Conservation (phyloP, 2,329 filamentous ascomycete genomes). For the Bipolaris cookei region DNA sequence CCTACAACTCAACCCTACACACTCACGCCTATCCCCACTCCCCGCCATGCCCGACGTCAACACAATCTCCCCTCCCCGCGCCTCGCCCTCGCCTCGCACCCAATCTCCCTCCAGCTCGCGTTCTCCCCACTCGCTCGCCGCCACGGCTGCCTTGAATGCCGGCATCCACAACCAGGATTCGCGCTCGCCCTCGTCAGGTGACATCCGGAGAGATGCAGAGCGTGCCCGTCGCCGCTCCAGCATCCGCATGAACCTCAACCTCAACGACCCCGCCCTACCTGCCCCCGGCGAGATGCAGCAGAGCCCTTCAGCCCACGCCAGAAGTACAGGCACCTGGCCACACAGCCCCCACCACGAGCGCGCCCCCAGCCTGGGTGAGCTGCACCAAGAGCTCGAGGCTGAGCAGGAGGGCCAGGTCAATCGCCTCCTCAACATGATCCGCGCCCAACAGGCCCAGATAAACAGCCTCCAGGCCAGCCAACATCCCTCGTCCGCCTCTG, state of each 20-base stretch:
- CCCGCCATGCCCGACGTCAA: conserved; percentile 60
- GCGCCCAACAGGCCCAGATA: conserved; percentile 74
- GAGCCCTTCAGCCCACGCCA: conserved; percentile 45
- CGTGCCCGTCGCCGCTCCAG: conserved; percentile 68
- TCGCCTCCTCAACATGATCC: conserved; percentile 77
- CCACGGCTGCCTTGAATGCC: conserved; percentile 78
- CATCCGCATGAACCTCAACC: conserved; percentile 74
- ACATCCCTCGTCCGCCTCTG: conserved; percentile 51
- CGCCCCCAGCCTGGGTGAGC: conserved; percentile 74
- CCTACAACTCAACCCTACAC: background rate
- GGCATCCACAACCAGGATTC: conserved; percentile 71
- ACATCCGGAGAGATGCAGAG: conserved; percentile 51
- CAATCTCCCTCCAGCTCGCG: conserved; percentile 49
- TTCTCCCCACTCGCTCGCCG: conserved; percentile 74
- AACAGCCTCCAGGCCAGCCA: conserved; percentile 60
- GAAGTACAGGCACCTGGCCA: conserved; percentile 42
- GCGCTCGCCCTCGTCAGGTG: conserved; percentile 55
- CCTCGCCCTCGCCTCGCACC: conserved; percentile 40
- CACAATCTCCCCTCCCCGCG: conserved; percentile 59
- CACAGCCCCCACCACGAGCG: conserved; percentile 68
- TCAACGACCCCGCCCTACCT: conserved; percentile 73
- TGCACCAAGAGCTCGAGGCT: conserved; percentile 79
- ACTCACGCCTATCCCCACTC: background rate
- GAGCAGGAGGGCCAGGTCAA: conserved; percentile 84
- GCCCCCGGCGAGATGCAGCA: conserved; percentile 72